Evolutionary conservation across 2,329 filamentous ascomycete genomes (phyloP).

Genomic region (Hypoxylon sp.): DNA sequence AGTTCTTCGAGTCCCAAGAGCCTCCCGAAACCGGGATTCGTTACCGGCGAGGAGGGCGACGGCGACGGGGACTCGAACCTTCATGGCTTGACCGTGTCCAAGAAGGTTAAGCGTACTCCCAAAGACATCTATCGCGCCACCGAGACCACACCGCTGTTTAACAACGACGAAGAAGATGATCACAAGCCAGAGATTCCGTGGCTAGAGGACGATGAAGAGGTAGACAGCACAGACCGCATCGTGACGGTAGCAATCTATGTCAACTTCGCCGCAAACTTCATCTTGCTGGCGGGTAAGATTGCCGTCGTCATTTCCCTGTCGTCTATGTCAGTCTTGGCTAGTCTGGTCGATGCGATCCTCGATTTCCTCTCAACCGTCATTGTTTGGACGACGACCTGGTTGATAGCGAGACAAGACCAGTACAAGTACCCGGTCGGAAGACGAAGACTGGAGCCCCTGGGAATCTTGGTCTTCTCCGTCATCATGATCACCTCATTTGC

Average conservation of each 20-base stretch:
- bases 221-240: constrained; percentile 76
- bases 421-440: constrained; percentile 82
- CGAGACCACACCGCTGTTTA: constrained; percentile 72
- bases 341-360: constrained; percentile 78
- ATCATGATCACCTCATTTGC: constrained; percentile 88
- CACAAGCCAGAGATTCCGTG: constrained; percentile 68
- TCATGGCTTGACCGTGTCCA: constrained; percentile 38
- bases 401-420: constrained; percentile 77
- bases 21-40: constrained; percentile 7
- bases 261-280: constrained; percentile 79
- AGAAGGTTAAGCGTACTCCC: constrained; percentile 78
- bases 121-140: constrained; percentile 84
- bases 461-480: constrained; percentile 81
- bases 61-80: constrained; percentile 18
- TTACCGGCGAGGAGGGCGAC: constrained; percentile 8
- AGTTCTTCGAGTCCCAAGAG: constrained; percentile 17
- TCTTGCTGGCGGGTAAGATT: constrained; percentile 79
- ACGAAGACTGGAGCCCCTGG: constrained; percentile 78
- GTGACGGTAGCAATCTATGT: constrained; percentile 89
- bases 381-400: constrained; percentile 77
- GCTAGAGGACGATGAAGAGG: constrained; percentile 72
- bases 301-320: constrained; percentile 79
- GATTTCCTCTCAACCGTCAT: constrained; percentile 85
- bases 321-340: constrained; percentile 82
- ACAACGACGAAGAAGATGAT: constrained; percentile 54